phyloP scores from a whole-genome alignment of 1,284 basidiomycete species.

The Tilletia walkeri region DNA sequence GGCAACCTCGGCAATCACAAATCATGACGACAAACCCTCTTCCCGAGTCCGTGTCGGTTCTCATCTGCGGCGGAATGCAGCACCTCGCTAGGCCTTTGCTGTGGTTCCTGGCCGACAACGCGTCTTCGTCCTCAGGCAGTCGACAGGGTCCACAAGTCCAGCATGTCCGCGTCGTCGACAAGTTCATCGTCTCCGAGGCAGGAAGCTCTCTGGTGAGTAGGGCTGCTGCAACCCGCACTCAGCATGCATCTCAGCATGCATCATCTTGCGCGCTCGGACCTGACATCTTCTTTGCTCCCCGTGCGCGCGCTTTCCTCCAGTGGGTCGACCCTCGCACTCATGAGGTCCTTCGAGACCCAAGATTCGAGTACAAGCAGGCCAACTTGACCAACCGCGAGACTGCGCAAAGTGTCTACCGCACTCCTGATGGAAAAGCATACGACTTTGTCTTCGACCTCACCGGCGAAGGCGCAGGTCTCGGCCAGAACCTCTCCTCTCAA shows the following conservation, averaged over 20 bases:
- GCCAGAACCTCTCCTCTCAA: slow-evolving; percentile 29
- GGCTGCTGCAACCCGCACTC: background rate
- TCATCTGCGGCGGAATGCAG: slow-evolving; percentile 35
- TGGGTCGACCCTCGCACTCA: slow-evolving; percentile 31
- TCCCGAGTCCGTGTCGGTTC: slow-evolving; percentile 22
- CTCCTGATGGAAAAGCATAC: slow-evolving; percentile 28
- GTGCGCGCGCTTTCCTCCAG: background rate
- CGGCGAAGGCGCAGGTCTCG: slow-evolving; percentile 32
- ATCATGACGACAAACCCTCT: background rate
- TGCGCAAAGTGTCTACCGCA: slow-evolving; percentile 26
- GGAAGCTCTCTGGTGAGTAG: slow-evolving; percentile 26
- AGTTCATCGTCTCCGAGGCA: slow-evolving; percentile 31
- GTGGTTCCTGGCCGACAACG: slow-evolving; percentile 27
- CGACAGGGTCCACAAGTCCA: slow-evolving; percentile 23
- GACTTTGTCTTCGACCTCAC: slow-evolving; percentile 44
- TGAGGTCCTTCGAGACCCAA: slow-evolving; percentile 31
- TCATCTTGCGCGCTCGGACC: no score
- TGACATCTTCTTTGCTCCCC: no score
- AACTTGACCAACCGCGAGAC: slow-evolving; percentile 31
- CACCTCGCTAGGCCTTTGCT: slow-evolving; percentile 36
- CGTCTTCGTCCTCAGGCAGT: background rate
- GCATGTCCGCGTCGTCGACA: slow-evolving; percentile 40
- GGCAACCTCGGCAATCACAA: background rate
- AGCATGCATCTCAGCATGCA: no score
- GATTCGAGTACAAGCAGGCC: slow-evolving; percentile 41